Base-by-base conservation (phyloP, 1,284 basidiomycete species). In the Cystobasidium sp. region DNA sequence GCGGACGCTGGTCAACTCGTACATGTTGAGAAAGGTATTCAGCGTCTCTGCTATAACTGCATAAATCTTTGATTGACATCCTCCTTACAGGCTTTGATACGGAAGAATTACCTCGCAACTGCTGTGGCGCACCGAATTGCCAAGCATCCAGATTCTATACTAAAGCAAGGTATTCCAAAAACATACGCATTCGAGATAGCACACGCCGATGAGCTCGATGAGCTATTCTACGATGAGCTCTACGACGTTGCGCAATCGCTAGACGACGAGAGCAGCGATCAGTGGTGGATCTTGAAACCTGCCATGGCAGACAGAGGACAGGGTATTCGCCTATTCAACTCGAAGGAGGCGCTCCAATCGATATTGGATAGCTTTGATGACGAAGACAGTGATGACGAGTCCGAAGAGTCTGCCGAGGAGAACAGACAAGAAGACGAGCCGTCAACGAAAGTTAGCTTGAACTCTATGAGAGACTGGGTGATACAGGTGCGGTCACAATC, bases 231-330 rank as follows among this genome's bases (percentile, higher is more conserved):
- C 61, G 96, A 99, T 81, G 97, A 99, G 76, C 86, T 99, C 37
- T 99, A 90, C 85, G 94, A 97, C 70, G 86, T 99, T 10, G 88
- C 86, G 2, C 83, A 87, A 69, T 84, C 86, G 39, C 85, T 97
- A 44, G 86, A 88, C 39, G 81, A 82, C 49, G 58, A 64, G 1
- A 82, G 82, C 58, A 78, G 82, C 7, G 88, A 84, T 75, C 94
- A 77, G 62, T 85, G 94, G 94, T 97, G 89, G 86, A 95, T 97
- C 73, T 83, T 99, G 68, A 99, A 99, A 83, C 95, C 97, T 49
- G 94, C 94, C 12, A 97, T 99, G 91, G 91, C 95, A 0, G 96
- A 99, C 84, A 87, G 94, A 68, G 97, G 94, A 4, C 92, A 94
- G 85, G 97, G 96, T 0, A 96, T 99, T 76, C 85, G 95, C 49